Evolutionary conservation across 2,329 filamentous ascomycete species (phyloP).

Genomic region (Xylaria sp.): DNA sequence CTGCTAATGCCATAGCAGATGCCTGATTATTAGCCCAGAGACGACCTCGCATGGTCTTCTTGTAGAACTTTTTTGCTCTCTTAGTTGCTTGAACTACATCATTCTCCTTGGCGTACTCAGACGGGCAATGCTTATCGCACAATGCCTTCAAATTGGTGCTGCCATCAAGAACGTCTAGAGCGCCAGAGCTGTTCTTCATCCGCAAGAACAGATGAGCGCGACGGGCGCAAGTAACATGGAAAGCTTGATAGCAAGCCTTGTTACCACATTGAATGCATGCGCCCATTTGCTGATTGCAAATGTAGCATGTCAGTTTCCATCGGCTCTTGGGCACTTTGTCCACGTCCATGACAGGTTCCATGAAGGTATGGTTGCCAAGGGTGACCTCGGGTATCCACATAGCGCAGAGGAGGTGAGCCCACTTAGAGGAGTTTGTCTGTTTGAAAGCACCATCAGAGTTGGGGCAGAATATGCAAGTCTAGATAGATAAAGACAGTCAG

Average conservation of each 20-base stretch:
- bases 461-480: conserved; percentile 97
- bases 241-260: conserved; percentile 95
- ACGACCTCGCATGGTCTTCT: conserved; percentile 85
- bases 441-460: conserved; percentile 99
- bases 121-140: conserved; percentile 93
- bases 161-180: conserved; percentile 79
- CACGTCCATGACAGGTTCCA: conserved; percentile 98
- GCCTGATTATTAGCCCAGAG: conserved; percentile 93
- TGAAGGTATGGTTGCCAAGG: conserved; percentile 94
- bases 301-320: conserved; percentile 95
- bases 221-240: conserved; percentile 95
- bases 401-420: conserved; percentile 95
- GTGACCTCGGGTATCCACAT: conserved; percentile 99
- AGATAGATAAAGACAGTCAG: conserved; percentile 53
- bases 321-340: conserved; percentile 95
- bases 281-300: conserved; percentile 97
- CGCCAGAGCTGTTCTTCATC: conserved; percentile 93
- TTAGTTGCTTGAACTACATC: conserved; percentile 82
- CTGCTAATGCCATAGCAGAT: conserved; percentile 83
- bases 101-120: conserved; percentile 88
- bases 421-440: conserved; percentile 94
- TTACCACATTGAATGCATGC: conserved; percentile 98
- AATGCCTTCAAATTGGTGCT: conserved; percentile 90
- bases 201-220: conserved; percentile 88
- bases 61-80: conserved; percentile 90